Conservation (phyloP, 1,284 basidiomycete genomes). For the Meira nashicola region DNA sequence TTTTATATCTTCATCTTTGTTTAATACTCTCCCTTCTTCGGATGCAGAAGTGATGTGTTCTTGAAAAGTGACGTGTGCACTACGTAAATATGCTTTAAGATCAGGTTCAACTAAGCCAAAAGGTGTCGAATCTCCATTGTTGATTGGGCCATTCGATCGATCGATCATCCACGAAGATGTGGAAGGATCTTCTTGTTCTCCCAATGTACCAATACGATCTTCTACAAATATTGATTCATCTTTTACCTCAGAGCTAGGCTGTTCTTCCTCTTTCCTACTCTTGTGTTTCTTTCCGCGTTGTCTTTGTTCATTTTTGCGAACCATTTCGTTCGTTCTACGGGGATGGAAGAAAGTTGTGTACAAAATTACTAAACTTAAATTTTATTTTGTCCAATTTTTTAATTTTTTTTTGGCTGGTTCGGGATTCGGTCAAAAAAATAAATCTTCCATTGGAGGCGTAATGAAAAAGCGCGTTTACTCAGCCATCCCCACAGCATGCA, state of each 20-base stretch:
- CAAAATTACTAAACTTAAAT: too few species aligned
- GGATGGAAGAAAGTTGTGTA: too few species aligned
- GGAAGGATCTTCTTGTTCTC: not conserved
- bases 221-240: conserved; percentile 1
- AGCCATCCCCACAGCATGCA: too few species aligned
- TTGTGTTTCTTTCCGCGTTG: conserved; percentile 9
- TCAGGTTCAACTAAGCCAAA: conserved; percentile 45
- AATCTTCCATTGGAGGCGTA: too few species aligned
- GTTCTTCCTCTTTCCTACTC: not conserved
- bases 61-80: conserved; percentile 22
- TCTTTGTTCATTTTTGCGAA: not conserved
- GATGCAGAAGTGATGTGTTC: conserved; percentile 21
- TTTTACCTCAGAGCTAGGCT: not conserved
- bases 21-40: conserved; percentile 17
- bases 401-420: too few species aligned
- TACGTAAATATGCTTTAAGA: conserved; percentile 40
- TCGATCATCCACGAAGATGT: conserved; percentile 4
- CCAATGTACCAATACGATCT: not conserved
- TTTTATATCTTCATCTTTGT: conserved; percentile 27
- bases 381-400: too few species aligned
- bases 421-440: too few species aligned
- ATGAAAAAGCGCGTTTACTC: too few species aligned
- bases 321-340: not conserved
- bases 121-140: conserved; percentile 32
- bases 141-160: not conserved